These are phyloP conservation scores for Auricularia sp. DNA, from an alignment of 768 basidiomycete genomes.

Conservation along the genomic window DNA sequence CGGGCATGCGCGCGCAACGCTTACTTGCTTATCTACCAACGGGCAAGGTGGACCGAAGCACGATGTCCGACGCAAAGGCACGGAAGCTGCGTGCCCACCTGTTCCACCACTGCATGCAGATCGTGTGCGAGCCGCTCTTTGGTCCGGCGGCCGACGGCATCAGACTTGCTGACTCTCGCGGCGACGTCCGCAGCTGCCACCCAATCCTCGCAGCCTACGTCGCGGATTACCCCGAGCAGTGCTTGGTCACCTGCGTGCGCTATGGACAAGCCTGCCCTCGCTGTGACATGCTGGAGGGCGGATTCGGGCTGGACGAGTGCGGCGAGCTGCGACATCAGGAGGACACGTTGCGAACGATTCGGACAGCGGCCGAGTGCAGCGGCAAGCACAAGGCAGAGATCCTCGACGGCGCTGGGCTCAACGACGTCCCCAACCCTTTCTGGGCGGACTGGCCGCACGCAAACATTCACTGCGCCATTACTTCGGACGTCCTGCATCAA, in stretches of 20 bases:
- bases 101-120: constrained; percentile 30
- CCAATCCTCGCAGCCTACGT: constrained; percentile 33
- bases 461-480: constrained; percentile 19
- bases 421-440: constrained; percentile 12
- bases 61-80: not conserved
- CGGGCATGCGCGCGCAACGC: constrained; percentile 24
- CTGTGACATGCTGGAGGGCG: constrained; percentile 8
- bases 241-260: constrained; percentile 22
- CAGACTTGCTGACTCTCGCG: constrained; percentile 28
- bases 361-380: not conserved
- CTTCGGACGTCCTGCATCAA: constrained; percentile 28
- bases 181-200: constrained; percentile 19
- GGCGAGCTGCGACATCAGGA: not conserved
- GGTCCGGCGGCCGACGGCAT: constrained; percentile 24
- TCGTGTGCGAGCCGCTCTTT: constrained; percentile 24
- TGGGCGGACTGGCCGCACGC: constrained; percentile 22
- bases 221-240: constrained; percentile 38
- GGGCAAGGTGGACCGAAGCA: constrained; percentile 18
- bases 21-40: constrained; percentile 34
- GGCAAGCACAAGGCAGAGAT: not conserved
- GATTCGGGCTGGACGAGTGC: constrained; percentile 7
- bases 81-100: constrained; percentile 10
- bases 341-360: not conserved
- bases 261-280: constrained; percentile 15
- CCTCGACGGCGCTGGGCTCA: not conserved